Conservation (phyloP, 2,329 filamentous ascomycete genomes). For the Pseudogymnoascus sp. region DNA sequence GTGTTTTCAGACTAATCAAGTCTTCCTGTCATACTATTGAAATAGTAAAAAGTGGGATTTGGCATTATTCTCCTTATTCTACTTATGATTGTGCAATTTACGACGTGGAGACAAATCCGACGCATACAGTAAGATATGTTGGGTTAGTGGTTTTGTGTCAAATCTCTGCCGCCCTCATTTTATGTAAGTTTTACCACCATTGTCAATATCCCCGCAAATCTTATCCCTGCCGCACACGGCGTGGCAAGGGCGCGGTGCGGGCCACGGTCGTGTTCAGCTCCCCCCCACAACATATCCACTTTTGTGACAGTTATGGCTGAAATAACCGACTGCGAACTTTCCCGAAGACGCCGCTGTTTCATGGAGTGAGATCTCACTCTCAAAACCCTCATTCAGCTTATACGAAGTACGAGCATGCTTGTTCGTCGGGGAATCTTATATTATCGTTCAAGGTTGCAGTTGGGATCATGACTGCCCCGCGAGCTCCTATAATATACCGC, state of each 20-base stretch:
- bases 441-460: not conserved
- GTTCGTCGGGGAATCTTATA: not conserved
- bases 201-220: not conserved
- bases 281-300: not conserved
- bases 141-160: not conserved
- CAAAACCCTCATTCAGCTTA: not conserved
- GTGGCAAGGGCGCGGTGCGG: not conserved
- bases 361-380: not conserved
- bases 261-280: not conserved
- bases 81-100: constrained; percentile 19
- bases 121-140: not conserved
- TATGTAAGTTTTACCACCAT: not conserved
- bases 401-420: not conserved
- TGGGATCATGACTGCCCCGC: not conserved
- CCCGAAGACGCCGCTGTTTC: not conserved
- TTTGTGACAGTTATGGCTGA: not conserved
- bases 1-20: not conserved
- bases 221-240: not conserved
- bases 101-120: not conserved
- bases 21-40: not conserved
- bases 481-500: not conserved
- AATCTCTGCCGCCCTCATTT: not conserved
- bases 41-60: not conserved
- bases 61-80: constrained; percentile 15
- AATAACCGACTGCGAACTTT: not conserved